phyloP scores from a whole-genome alignment of 2,329 filamentous ascomycete genomes.

The Arthrobotrys musiformis region DNA sequence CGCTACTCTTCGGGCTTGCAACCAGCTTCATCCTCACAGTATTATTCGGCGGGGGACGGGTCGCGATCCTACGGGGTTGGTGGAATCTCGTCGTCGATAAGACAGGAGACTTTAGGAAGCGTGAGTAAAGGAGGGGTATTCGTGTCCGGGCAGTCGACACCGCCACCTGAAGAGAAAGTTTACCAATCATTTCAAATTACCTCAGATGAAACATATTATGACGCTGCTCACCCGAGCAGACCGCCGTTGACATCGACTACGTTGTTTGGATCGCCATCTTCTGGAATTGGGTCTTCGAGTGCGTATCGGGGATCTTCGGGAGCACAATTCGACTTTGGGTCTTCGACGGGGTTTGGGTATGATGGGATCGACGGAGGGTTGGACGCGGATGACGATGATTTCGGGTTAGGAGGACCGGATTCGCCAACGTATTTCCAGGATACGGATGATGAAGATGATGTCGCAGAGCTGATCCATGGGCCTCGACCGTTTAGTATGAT shows the following conservation, averaged over 20 bases:
- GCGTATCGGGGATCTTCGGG: slow-evolving; percentile 10
- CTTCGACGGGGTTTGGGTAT: neutral
- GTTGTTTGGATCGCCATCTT: slow-evolving; percentile 33
- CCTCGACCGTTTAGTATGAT: slow-evolving; percentile 29
- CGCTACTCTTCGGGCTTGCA: slow-evolving; percentile 51
- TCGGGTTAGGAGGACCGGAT: slow-evolving; percentile 13
- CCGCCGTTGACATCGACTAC: slow-evolving; percentile 32
- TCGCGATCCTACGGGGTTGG: slow-evolving; percentile 41
- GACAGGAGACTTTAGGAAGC: slow-evolving; percentile 24
- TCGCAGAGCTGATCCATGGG: slow-evolving; percentile 20
- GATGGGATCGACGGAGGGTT: slow-evolving; percentile 46
- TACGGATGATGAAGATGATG: slow-evolving; percentile 47
- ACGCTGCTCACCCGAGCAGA: slow-evolving; percentile 25
- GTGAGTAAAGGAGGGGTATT: slow-evolving; percentile 19
- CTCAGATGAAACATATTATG: slow-evolving; percentile 41
- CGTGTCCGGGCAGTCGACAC: slow-evolving; percentile 34
- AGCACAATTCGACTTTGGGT: slow-evolving; percentile 45
- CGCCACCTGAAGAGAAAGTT: slow-evolving; percentile 41
- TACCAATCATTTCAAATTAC: slow-evolving; percentile 46
- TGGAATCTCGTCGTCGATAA: slow-evolving; percentile 44
- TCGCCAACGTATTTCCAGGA: slow-evolving; percentile 33
- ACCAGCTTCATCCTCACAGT: slow-evolving; percentile 47
- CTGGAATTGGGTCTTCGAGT: neutral
- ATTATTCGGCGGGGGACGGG: slow-evolving; percentile 50
- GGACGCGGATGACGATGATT: slow-evolving; percentile 46